Conservation (phyloP, 2,329 filamentous ascomycete genomes). For the Fusarium xylarioides region DNA sequence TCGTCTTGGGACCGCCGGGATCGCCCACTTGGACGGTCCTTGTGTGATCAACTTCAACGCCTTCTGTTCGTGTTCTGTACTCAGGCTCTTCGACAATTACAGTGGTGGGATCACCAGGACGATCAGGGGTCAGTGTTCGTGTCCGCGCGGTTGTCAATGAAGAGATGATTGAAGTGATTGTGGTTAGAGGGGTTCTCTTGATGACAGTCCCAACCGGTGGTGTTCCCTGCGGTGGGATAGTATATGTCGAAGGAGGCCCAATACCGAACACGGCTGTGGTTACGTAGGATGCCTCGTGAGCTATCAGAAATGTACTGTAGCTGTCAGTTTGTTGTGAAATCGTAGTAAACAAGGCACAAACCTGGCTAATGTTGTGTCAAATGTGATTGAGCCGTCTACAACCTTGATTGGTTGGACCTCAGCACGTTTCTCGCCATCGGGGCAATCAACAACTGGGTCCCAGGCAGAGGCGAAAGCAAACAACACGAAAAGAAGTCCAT, state of each 20-base stretch:
- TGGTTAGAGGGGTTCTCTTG: neutral
- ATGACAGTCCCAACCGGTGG: neutral
- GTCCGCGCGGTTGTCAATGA: neutral
- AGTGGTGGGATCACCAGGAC: neutral
- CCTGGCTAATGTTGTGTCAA: constrained; percentile 3
- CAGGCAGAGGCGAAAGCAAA: neutral
- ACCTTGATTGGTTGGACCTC: constrained; percentile 3
- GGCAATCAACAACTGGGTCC: neutral
- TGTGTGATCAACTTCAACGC: neutral
- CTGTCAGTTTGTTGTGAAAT: neutral
- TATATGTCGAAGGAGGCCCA: neutral
- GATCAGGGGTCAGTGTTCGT: neutral
- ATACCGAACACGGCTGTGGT: neutral
- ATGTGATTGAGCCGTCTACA: constrained; percentile 8
- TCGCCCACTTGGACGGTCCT: neutral
- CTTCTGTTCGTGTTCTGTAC: neutral
- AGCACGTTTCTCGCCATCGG: neutral
- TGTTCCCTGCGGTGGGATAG: neutral
- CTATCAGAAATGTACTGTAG: neutral
- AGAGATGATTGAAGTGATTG: constrained; percentile 1
- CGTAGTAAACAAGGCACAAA: neutral
- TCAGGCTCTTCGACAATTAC: neutral
- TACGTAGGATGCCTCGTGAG: neutral
- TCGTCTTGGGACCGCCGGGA: neutral
- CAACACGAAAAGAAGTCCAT: neutral